These are phyloP conservation scores for Phoma herbarum DNA, from an alignment of 2,329 filamentous ascomycete genomes.

Conservation along the genomic window DNA sequence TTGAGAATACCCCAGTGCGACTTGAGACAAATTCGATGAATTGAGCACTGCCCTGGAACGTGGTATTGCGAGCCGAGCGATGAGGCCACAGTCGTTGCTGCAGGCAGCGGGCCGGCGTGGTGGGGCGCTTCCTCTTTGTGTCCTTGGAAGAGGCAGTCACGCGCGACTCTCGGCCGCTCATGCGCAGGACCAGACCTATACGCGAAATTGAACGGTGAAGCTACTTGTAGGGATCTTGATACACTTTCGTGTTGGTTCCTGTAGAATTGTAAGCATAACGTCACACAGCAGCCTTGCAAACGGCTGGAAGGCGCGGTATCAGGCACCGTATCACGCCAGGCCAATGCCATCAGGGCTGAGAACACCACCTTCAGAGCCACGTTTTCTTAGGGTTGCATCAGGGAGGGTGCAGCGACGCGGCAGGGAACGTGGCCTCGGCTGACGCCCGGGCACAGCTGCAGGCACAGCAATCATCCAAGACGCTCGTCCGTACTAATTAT, in stretches of 20 bases:
- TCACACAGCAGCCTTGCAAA: slow-evolving; percentile 24
- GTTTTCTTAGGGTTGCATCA: slow-evolving; percentile 8
- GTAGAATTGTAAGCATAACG: slow-evolving; percentile 17
- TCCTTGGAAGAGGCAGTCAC: slow-evolving; percentile 20
- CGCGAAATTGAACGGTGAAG: slow-evolving; percentile 15
- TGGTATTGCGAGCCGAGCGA: background rate
- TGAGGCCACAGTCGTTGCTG: slow-evolving; percentile 21
- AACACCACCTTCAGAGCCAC: slow-evolving; percentile 19
- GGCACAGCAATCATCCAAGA: slow-evolving; percentile 12
- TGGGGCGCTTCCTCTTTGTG: slow-evolving; percentile 12
- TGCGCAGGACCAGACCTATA: slow-evolving; percentile 6
- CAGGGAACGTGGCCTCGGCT: slow-evolving; percentile 20
- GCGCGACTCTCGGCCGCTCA: slow-evolving; percentile 4
- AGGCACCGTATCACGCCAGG: slow-evolving; percentile 16
- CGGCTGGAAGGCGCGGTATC: slow-evolving; percentile 14
- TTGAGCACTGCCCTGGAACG: slow-evolving; percentile 1
- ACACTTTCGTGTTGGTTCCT: slow-evolving; percentile 20
- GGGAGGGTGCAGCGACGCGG: slow-evolving; percentile 17
- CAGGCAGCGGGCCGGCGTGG: slow-evolving; percentile 19
- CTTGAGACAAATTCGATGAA: slow-evolving; percentile 1
- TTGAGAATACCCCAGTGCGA: background rate
- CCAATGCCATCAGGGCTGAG: slow-evolving; percentile 20
- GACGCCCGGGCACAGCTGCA: slow-evolving; percentile 17
- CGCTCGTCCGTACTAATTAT: slow-evolving; percentile 8
- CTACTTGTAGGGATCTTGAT: slow-evolving; percentile 19